A percentile compares a stretch with the other conserved stretches of the same genome.
Evolutionary conservation across 2,329 filamentous ascomycete genomes (phyloP).

Genomic region (Ascochyta pisi): DNA sequence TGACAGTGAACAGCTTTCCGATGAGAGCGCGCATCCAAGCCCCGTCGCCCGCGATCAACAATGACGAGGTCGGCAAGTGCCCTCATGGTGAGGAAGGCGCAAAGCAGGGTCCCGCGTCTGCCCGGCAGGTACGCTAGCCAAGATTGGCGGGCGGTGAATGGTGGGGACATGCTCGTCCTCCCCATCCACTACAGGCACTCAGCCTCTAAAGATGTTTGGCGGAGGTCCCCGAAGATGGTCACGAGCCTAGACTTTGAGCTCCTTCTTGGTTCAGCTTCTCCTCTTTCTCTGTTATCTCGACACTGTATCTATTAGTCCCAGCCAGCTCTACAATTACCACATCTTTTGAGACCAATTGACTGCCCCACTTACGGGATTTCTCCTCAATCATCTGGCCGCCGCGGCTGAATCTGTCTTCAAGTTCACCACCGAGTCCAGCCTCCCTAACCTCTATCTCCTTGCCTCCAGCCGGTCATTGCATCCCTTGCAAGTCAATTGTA

Average conservation of each 20-base stretch:
- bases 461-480: neutral
- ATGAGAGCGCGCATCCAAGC: neutral
- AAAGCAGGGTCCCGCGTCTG: conserved; percentile 23
- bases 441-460: conserved; percentile 2
- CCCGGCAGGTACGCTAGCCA: conserved; percentile 24
- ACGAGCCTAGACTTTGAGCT: conserved; percentile 39
- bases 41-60: conserved; percentile 4
- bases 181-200: conserved; percentile 19
- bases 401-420: conserved; percentile 16
- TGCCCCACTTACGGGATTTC: conserved; percentile 19
- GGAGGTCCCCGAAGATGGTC: conserved; percentile 42
- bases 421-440: conserved; percentile 8
- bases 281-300: conserved; percentile 29
- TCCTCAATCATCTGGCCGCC: conserved; percentile 17
- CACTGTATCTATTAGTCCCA: conserved; percentile 21
- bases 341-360: conserved; percentile 20
- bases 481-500: conserved; percentile 1
- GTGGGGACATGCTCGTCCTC: conserved; percentile 18
- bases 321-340: conserved; percentile 17
- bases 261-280: conserved; percentile 23
- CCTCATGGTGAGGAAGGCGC: conserved; percentile 14
- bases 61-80: conserved; percentile 30
- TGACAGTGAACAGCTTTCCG: conserved; percentile 16
- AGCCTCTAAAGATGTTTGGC: conserved; percentile 23
- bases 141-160: conserved; percentile 29